These are phyloP conservation scores for Podaxis sp. DNA, from an alignment of 768 basidiomycete genomes.

Conservation along the genomic window DNA sequence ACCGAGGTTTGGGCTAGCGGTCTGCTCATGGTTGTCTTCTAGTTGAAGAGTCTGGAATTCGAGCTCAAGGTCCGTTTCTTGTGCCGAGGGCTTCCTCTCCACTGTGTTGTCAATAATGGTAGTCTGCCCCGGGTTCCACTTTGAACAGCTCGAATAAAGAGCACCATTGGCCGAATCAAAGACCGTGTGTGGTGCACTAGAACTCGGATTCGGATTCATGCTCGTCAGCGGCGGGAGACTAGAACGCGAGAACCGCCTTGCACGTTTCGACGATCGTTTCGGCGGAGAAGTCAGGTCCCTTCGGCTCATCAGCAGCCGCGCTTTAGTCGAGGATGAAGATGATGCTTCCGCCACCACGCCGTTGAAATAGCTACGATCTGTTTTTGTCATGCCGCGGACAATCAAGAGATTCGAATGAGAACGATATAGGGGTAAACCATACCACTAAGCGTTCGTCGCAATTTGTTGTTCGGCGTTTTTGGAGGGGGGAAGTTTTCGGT, in stretches of 20 bases:
- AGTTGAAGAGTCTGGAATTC: conserved; percentile 10
- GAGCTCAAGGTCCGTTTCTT: conserved; percentile 6
- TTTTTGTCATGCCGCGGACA: not conserved
- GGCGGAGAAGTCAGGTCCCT: conserved; percentile 1
- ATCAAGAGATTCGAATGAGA: not conserved
- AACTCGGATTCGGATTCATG: not conserved
- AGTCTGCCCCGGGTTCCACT: not conserved
- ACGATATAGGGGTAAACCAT: not conserved
- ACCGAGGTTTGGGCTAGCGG: not conserved
- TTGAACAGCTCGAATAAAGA: not conserved
- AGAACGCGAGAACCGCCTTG: not conserved
- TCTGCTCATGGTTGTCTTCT: not conserved
- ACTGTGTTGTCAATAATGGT: not conserved
- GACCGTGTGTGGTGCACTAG: not conserved
- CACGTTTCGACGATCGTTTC: not conserved
- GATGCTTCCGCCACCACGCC: not conserved
- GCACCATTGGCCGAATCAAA: not conserved
- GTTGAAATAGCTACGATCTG: conserved; percentile 10
- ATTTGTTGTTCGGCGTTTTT: not conserved
- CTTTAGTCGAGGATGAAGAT: not conserved
- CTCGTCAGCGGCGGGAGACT: not conserved
- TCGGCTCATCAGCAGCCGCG: not conserved
- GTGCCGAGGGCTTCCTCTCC: not conserved
- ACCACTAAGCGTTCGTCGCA: conserved; percentile 12
- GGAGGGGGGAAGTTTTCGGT: not conserved